Base-by-base conservation (phyloP, 1,284 basidiomycete species). In the Cryptococcus wingfieldii region DNA sequence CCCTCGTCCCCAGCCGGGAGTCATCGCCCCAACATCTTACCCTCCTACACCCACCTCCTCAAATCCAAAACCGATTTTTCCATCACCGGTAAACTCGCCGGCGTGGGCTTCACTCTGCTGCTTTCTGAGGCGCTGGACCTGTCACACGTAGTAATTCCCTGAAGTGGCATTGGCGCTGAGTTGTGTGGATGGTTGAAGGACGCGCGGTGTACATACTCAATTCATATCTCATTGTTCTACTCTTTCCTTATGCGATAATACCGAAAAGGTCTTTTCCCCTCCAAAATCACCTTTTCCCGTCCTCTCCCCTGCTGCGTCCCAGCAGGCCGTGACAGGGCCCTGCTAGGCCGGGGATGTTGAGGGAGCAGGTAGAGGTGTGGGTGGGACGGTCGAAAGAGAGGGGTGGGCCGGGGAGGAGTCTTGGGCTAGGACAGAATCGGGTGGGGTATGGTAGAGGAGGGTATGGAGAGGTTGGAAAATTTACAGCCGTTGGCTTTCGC, bases 331-430 rank as follows among this genome's bases (percentile, higher is more conserved):
- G n/a, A n/a, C n/a, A n/a, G n/a, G n/a, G n/a, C n/a, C 51, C 51
- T 31, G 31, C 31, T 34, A 6, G 10, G 31, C 31, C 7, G 10
- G 31, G 31, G 4, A 34, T 34, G 31, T 54, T 46, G 52, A 47
- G 52, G 18, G 52, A 54, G 5, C 34, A 48, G 19, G 16, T 54
- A 1, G 12, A 18, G n/a, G 19, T 41, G 37, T 31, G 48, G 43
- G 27, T 54, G 6, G 19, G 16, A 4, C 47, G 44, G 18, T 47
- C 28, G 5, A 37, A 47, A 9, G 31, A 54, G 16, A 27, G 23
- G 13, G 52, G 52, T 31, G 52, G 52, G 39, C 52, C 52, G n/a
- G 52, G 52, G 5, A 47, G 52, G 52, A 41, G 47, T 9, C 47
- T 54, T 10, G 52, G 52, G 13, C 27, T 54, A 5, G 39, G 38